Evolutionary conservation across 768 basidiomycete genomes (phyloP).

Genomic region (Hygrocybe punicea): DNA sequence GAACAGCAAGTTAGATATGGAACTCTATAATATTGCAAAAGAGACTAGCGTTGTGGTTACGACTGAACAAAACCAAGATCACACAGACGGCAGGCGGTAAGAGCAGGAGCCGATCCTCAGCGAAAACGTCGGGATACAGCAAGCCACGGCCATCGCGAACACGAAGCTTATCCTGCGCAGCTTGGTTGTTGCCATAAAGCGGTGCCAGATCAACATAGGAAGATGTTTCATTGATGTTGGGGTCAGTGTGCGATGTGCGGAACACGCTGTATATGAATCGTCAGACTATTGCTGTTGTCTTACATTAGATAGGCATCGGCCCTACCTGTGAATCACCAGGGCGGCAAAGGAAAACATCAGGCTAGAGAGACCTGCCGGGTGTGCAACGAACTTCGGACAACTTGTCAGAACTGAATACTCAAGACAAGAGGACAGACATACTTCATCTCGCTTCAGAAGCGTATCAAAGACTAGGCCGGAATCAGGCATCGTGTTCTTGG

Average conservation of each 20-base stretch:
- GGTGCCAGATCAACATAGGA: constrained; percentile 84
- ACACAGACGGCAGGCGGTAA: constrained; percentile 76
- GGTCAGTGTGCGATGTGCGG: constrained; percentile 68
- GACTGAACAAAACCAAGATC: constrained; percentile 79
- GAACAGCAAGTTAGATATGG: background rate
- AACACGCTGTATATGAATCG: constrained; percentile 55
- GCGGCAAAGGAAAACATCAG: constrained; percentile 82
- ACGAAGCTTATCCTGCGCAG: constrained; percentile 54
- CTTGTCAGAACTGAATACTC: background rate
- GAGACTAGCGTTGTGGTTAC: constrained; percentile 78
- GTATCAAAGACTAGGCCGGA: constrained; percentile 78
- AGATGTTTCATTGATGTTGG: constrained; percentile 76
- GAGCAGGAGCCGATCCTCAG: constrained; percentile 72
- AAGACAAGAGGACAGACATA: constrained; percentile 24
- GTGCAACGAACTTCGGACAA: constrained; percentile 56
- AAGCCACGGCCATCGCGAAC: constrained; percentile 61
- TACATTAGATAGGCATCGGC: constrained; percentile 22
- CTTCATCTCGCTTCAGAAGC: constrained; percentile 68
- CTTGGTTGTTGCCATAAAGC: constrained; percentile 73
- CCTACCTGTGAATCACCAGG: constrained; percentile 78
- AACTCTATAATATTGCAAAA: background rate
- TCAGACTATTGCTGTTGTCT: background rate
- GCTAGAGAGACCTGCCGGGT: constrained; percentile 76
- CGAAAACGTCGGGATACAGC: constrained; percentile 68
- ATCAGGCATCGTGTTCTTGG: constrained; percentile 69